phyloP scores from a whole-genome alignment of 257 asterid species.

The Ophiorrhiza pumila region DNA sequence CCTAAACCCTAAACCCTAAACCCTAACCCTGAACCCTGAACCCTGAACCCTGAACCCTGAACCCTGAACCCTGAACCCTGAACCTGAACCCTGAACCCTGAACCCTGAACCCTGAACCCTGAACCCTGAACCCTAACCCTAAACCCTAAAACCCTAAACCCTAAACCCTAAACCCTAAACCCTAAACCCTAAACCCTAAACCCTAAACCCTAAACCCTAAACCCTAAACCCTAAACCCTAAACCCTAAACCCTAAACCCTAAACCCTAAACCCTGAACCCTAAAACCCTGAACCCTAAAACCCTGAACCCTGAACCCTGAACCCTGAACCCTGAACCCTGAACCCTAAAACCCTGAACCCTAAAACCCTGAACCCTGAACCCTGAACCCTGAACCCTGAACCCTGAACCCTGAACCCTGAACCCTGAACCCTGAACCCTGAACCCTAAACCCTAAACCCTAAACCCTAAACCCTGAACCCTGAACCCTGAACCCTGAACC shows the following conservation, averaged over 20 bases:
- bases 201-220: slow-evolving; percentile 19
- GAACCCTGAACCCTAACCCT: slow-evolving; percentile 11
- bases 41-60: slow-evolving; percentile 19
- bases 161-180: slow-evolving; percentile 17
- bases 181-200: slow-evolving; percentile 18
- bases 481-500: no score
- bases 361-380: slow-evolving; percentile 13
- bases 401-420: slow-evolving; percentile 9
- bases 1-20: slow-evolving; percentile 8
- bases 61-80: slow-evolving; percentile 20
- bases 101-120: slow-evolving; percentile 14
- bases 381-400: slow-evolving; percentile 18
- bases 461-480: no score
- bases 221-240: slow-evolving; percentile 13
- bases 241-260: slow-evolving; percentile 15
- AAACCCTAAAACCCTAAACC: slow-evolving; percentile 13
- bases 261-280: slow-evolving; percentile 15
- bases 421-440: no score
- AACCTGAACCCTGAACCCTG: slow-evolving; percentile 18
- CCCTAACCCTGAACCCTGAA: slow-evolving; percentile 18
- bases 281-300: slow-evolving; percentile 7
- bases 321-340: neutral
- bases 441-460: no score
- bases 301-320: slow-evolving; percentile 14
- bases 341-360: slow-evolving; percentile 5